Conservation (phyloP, 176 grass and related monocot species). For the Musa troglodytarum region DNA sequence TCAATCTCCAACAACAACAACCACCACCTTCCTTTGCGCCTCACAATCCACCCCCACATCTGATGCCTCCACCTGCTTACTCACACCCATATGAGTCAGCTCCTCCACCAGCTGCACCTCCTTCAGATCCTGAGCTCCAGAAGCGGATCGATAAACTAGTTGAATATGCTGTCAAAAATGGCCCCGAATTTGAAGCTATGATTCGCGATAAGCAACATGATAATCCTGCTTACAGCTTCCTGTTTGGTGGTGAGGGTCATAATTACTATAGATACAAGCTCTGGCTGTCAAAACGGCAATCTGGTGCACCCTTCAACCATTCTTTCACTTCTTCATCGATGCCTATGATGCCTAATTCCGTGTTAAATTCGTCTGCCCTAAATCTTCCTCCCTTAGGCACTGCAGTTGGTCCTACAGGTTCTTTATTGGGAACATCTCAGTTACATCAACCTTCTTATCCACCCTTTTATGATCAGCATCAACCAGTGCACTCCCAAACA, state of each 20-base stretch:
- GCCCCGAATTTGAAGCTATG: constrained; percentile 77
- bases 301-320: constrained; percentile 29
- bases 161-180: constrained; percentile 89
- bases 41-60: constrained; percentile 29
- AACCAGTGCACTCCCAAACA: constrained; percentile 29
- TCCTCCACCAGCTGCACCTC: constrained; percentile 42
- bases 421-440: constrained; percentile 34
- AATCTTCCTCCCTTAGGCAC: constrained; percentile 31
- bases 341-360: constrained; percentile 37
- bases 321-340: constrained; percentile 34
- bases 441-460: constrained; percentile 54
- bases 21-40: constrained; percentile 20
- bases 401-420: constrained; percentile 22
- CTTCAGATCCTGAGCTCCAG: constrained; percentile 78
- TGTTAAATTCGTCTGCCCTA: constrained; percentile 21
- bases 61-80: constrained; percentile 35
- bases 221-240: constrained; percentile 84
- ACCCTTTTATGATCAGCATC: constrained; percentile 63
- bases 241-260: constrained; percentile 96
- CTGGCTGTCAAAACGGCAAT: constrained; percentile 34
- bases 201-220: constrained; percentile 97
- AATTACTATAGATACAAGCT: constrained; percentile 93
- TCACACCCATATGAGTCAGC: constrained; percentile 45
- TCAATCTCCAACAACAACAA: constrained; percentile 41
- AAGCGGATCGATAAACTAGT: constrained; percentile 97